Evolutionary conservation across 331 rosid species (phyloP).

Genomic region (Erythrophleum ivorense): DNA sequence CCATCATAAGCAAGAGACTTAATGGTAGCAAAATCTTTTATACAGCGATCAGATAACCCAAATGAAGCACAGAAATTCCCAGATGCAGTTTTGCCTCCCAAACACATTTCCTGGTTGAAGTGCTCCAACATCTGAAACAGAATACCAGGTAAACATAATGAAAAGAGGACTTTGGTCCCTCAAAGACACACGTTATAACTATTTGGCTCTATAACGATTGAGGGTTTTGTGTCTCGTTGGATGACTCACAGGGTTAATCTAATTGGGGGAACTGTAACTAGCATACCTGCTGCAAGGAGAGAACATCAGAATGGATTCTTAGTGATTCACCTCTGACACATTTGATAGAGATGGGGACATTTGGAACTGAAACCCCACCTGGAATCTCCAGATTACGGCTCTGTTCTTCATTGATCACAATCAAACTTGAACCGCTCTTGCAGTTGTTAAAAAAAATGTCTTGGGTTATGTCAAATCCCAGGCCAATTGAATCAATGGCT

Average conservation of each 20-base stretch:
- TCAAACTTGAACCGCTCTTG: slow-evolving; percentile 64
- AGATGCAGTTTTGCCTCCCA: slow-evolving; percentile 54
- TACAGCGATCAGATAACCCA: slow-evolving; percentile 57
- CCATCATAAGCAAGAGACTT: slow-evolving; percentile 82
- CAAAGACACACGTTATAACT: background rate
- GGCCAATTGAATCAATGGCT: slow-evolving; percentile 78
- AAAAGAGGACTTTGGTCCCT: background rate
- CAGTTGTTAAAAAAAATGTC: slow-evolving; percentile 65
- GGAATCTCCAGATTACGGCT: slow-evolving; percentile 66
- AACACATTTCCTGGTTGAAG: slow-evolving; percentile 60
- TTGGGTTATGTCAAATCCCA: slow-evolving; percentile 71
- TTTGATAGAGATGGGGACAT: slow-evolving; percentile 71
- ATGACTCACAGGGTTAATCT: no score
- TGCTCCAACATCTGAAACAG: slow-evolving; percentile 68
- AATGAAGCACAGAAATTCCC: slow-evolving; percentile 71
- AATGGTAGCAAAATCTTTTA: slow-evolving; percentile 56
- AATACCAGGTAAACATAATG: background rate
- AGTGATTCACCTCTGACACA: slow-evolving; percentile 81
- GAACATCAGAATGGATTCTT: slow-evolving; percentile 72
- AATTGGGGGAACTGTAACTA: background rate
- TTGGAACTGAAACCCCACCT: slow-evolving; percentile 67
- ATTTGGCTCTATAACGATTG: background rate
- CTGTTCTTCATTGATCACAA: slow-evolving; percentile 55
- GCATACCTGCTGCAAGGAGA: slow-evolving; percentile 70
- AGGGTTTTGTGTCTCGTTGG: no score